phyloP scores from a whole-genome alignment of 495 filamentous ascomycete species.

The Xylona heveae region DNA sequence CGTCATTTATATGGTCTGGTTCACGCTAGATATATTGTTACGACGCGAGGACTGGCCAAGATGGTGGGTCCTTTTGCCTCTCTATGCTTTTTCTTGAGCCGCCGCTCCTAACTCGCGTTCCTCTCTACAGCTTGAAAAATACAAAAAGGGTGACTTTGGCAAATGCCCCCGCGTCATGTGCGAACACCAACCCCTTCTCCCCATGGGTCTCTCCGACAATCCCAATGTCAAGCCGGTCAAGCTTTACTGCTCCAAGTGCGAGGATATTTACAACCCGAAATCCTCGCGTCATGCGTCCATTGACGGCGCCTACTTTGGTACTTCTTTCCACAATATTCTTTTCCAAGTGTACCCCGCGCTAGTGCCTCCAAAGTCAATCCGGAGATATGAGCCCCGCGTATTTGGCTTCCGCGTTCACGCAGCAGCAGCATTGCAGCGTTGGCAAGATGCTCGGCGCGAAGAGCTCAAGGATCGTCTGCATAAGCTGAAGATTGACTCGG shows the following conservation, averaged over 20 bases:
- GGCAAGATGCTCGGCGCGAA: constrained; percentile 66
- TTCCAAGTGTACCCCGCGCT: constrained; percentile 94
- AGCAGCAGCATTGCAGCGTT: constrained; percentile 65
- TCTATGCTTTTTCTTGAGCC: background rate
- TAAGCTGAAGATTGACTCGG: constrained; percentile 28
- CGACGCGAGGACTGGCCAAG: constrained; percentile 78
- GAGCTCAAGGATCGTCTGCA: constrained; percentile 51
- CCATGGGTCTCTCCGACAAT: constrained; percentile 78
- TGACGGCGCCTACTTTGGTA: constrained; percentile 94
- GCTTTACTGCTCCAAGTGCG: constrained; percentile 89
- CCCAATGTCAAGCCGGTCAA: constrained; percentile 74
- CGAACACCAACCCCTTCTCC: constrained; percentile 73
- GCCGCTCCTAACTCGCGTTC: constrained; percentile 8
- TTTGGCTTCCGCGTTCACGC: constrained; percentile 94
- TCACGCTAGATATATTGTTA: constrained; percentile 93
- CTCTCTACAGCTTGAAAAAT: constrained; percentile 67
- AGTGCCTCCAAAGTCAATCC: constrained; percentile 62
- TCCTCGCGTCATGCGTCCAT: constrained; percentile 87
- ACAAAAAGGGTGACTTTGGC: constrained; percentile 93
- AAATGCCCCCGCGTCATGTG: constrained; percentile 95
- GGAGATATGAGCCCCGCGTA: constrained; percentile 70
- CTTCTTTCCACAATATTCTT: constrained; percentile 94
- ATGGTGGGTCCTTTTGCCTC: constrained; percentile 49
- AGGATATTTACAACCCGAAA: constrained; percentile 98
- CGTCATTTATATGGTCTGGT: constrained; percentile 92